Percentiles rank a stretch among this genome's conserved stretches.
phyloP scores from a whole-genome alignment of 2,329 filamentous ascomycete species.

The Neofusicoccum sp. region DNA sequence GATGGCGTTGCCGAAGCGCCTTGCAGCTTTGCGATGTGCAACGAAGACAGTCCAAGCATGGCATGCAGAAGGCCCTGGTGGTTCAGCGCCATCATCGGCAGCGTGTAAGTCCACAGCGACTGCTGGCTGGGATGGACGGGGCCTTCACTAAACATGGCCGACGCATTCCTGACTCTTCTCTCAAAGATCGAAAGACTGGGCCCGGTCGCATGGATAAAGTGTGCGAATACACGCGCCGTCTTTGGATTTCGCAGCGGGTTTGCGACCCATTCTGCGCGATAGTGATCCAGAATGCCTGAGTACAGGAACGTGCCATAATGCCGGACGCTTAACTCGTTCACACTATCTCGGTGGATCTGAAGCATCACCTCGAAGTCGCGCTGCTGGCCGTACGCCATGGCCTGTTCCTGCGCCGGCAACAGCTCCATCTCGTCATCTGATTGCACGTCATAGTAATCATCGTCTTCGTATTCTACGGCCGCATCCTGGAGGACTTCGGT shows the following conservation, averaged over 20 bases:
- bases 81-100: conserved; percentile 80
- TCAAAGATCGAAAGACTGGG: conserved; percentile 86
- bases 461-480: conserved; percentile 47
- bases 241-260: conserved; percentile 74
- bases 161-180: conserved; percentile 71
- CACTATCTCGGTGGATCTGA: conserved; percentile 35
- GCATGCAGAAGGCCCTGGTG: conserved; percentile 87
- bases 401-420: conserved; percentile 3
- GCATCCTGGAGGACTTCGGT: conserved; percentile 35
- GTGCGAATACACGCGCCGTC: conserved; percentile 80
- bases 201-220: conserved; percentile 87
- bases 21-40: conserved; percentile 85
- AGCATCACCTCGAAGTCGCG: conserved; percentile 38
- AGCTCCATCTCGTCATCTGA: conserved; percentile 46
- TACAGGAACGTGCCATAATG: conserved; percentile 49
- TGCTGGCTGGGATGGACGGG: conserved; percentile 63
- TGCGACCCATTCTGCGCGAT: conserved; percentile 47
- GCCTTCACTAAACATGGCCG: conserved; percentile 61
- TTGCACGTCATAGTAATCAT: conserved; percentile 51
- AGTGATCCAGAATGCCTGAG: conserved; percentile 45
- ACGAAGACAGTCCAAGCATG: conserved; percentile 79
- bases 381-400: conserved; percentile 11
- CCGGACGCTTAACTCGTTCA: conserved; percentile 37
- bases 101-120: conserved; percentile 66
- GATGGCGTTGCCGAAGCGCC: conserved; percentile 72